Evolutionary conservation across 768 basidiomycete species (phyloP).

Genomic region (Lactarius hatsudake): DNA sequence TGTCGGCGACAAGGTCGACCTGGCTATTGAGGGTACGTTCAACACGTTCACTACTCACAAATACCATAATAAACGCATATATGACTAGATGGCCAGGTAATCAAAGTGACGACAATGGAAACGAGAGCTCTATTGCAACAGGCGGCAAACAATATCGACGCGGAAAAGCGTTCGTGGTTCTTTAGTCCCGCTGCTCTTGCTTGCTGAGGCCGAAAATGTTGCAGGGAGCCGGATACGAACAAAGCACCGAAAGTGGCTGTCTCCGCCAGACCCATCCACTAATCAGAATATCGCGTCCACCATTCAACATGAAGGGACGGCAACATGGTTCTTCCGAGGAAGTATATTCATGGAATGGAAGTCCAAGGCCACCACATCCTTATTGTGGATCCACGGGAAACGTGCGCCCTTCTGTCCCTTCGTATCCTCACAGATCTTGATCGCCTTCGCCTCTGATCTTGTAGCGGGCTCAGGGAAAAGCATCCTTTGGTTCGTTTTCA

Average conservation of each 20-base stretch:
- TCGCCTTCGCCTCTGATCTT: neutral
- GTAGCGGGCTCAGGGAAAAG: neutral
- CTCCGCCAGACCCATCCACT: neutral
- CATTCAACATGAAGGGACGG: neutral
- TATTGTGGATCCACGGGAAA: conserved; percentile 7
- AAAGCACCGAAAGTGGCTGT: neutral
- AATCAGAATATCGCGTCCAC: neutral
- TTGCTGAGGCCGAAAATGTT: neutral
- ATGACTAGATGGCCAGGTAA: neutral
- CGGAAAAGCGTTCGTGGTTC: neutral
- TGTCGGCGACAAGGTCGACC: neutral
- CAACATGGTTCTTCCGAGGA: neutral
- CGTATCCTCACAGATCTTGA: neutral
- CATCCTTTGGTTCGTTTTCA: neutral
- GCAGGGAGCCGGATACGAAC: neutral
- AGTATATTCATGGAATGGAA: neutral
- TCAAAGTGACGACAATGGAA: neutral
- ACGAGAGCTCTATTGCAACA: neutral
- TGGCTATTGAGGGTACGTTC: neutral
- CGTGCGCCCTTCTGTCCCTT: neutral
- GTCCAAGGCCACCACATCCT: neutral
- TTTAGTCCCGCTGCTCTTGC: no score
- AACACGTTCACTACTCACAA: neutral
- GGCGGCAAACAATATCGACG: neutral
- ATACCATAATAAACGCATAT: neutral